Evolutionary conservation across 805 yeast species (phyloP), one percentile per base, ranked within the genome.

Genomic region (Myxozyma mucilagina): DNA sequence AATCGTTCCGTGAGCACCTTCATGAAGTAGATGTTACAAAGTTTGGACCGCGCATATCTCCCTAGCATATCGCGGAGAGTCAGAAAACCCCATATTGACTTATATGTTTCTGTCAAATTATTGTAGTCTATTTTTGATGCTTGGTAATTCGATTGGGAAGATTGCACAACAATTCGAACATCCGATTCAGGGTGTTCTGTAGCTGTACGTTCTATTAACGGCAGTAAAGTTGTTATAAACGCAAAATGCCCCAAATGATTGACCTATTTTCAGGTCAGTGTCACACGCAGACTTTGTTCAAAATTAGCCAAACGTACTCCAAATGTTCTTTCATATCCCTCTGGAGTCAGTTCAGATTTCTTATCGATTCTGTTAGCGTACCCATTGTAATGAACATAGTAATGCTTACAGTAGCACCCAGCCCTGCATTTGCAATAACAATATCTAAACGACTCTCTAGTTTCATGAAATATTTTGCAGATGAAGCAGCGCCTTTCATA

Each of bases 361-460:
- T 60, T 24, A 16, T 32, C 14, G 10, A 3, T 16, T 41, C 5
- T 2, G n/a, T 41, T n/a, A 20, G n/a, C 16, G 3, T 8, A 14
- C n/a, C 6, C n/a, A 20, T 20, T 10, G 20, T 41, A 20, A n/a
- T 20, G 32, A 36, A 35, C 44, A 11, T 31, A 53, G 34, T 8
- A 9, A 10, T 31, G n/a, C 58, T 2, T 44, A 62, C 62, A 53
- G 54, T 57, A 14, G 57, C 64, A 16, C 61, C 67, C n/a, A 61
- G 89, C 34, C 92, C 92, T 4, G 91, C 91, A 68, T 87, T 87
- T 50, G 90, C 89, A 66, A 85, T 78, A 62, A 87, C 76, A 63
- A 87, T 84, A 71, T 87, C 84, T 38, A 86, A 77, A 66, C 79
- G 75, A 8, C 65, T 11, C 38, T 82, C 80, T n/a, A 70, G 71